Conservation (phyloP, 306 rosid genomes). For the Boehmeria nivea region DNA sequence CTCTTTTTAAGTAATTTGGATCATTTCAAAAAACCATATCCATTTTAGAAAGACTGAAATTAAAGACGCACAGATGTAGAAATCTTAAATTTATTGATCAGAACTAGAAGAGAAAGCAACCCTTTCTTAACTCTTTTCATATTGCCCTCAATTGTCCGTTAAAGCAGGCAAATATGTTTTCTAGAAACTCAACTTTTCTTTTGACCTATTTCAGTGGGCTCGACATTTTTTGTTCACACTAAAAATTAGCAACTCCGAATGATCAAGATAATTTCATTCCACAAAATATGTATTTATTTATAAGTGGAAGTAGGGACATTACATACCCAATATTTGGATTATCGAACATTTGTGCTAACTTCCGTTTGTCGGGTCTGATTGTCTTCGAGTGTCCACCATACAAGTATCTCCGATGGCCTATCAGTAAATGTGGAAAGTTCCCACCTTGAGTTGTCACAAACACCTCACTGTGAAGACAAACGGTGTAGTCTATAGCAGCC, state of each 20-base stretch:
- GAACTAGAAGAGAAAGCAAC: too few species aligned
- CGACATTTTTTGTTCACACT: not conserved
- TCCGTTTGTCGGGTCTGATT: conserved; percentile 93
- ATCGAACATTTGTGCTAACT: conserved; percentile 76
- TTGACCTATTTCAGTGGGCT: not conserved
- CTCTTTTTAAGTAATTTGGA: too few species aligned
- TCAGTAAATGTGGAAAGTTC: conserved; percentile 92
- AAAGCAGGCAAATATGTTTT: too few species aligned
- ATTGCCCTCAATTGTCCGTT: too few species aligned
- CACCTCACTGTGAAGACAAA: conserved; percentile 96
- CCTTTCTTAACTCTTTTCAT: too few species aligned
- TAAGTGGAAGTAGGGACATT: conserved; percentile 14
- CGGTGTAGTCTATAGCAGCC: conserved; percentile 98
- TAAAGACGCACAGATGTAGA: too few species aligned
- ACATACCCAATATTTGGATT: conserved; percentile 83
- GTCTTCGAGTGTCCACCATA: conserved; percentile 92
- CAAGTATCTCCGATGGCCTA: conserved; percentile 96
- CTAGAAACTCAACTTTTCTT: too few species aligned
- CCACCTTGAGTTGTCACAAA: conserved; percentile 99
- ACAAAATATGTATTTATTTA: not conserved
- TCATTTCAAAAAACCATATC: too few species aligned
- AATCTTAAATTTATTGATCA: too few species aligned
- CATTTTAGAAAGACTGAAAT: too few species aligned
- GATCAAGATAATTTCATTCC: not conserved
- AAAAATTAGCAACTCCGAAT: not conserved